Base-by-base conservation (phyloP, 345 rosid genomes). In the Erucastrum elatum region DNA sequence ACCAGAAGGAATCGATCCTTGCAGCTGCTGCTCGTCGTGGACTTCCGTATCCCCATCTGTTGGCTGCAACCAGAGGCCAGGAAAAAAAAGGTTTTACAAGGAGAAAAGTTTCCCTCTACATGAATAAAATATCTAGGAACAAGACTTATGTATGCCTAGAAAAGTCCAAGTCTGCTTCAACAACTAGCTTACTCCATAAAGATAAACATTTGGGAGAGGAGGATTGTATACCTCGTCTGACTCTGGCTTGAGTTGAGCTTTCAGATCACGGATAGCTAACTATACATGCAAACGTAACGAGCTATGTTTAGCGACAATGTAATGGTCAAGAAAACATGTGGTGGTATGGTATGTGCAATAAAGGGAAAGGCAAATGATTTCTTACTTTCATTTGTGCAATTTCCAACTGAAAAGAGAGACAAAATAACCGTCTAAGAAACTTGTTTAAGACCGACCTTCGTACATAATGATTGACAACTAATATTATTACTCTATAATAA, bases 181-280 rank as follows among this genome's bases (percentile, higher is more conserved):
- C 51, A 30, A 11, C 60, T 29, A 17, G 29, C 61, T 1, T 39
- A 71, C 6, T 8, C 27, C 64, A 10, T 4, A 27, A 26, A 30
- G 35, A 35, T 8, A 66, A 33, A 62, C 1, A 49, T 31, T 21
- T 12, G 34, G 25, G 53, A 16, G 12, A 13, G 9, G 63, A 64
- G 41, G 66, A 66, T 8, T 17, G 37, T 7, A 62, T 61, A 95
- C 99, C 99, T 93, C 93, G 88, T 90, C 90, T 75, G 95, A 91
- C 34, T 92, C 93, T 21, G 98, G 97, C 88, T 90, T 90, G 75
- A 95, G 94, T 76, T 93, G 97, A 13, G 88, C 88, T 86, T 87
- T 95, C 87, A 91, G 82, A 81, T 93, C 98, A 39, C 94, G 88
- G 34, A 95, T 90, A 17, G 96, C 98, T 75, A 91, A 90, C 99